phyloP scores from a whole-genome alignment of 257 asterid species.

The Nicotiana tabacum region DNA sequence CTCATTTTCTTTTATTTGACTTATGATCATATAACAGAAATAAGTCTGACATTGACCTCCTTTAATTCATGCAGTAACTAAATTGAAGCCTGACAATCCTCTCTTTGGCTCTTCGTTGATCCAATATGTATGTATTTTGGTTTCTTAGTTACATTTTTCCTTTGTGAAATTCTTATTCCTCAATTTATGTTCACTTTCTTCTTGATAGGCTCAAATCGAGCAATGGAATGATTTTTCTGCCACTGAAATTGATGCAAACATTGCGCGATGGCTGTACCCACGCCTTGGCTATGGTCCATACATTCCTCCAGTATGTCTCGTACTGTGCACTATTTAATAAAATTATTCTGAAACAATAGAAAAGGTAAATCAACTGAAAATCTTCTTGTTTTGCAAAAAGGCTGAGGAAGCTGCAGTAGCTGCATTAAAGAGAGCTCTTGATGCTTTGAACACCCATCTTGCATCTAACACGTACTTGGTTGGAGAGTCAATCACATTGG shows the following conservation, averaged over 20 bases:
- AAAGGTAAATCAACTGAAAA: not conserved
- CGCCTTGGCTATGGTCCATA: slow-evolving; percentile 41
- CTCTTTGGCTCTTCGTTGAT: slow-evolving; percentile 61
- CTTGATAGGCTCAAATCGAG: slow-evolving; percentile 55
- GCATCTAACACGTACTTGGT: slow-evolving; percentile 76
- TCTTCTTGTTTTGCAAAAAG: slow-evolving; percentile 22
- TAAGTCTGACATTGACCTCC: not conserved
- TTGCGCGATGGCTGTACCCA: slow-evolving; percentile 53
- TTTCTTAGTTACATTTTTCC: not conserved
- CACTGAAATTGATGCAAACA: slow-evolving; percentile 31
- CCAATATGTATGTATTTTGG: slow-evolving; percentile 52
- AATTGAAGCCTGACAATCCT: slow-evolving; percentile 38
- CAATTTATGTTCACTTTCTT: not conserved
- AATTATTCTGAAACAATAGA: not conserved
- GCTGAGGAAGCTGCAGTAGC: slow-evolving; percentile 72
- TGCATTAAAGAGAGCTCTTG: slow-evolving; percentile 58
- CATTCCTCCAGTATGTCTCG: slow-evolving; percentile 49
- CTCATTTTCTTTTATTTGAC: not conserved
- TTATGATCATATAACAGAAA: not conserved
- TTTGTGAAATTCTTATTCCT: not conserved
- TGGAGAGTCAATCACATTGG: slow-evolving; percentile 71
- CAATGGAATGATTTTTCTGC: slow-evolving; percentile 79
- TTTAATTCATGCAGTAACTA: slow-evolving; percentile 41
- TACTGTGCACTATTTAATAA: not conserved
- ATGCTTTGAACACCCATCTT: slow-evolving; percentile 70